Percentiles rank a stretch among this genome's conserved stretches.
Evolutionary conservation across 2,329 filamentous ascomycete species (phyloP).

Genomic region (Ophiocordyceps sinensis): DNA sequence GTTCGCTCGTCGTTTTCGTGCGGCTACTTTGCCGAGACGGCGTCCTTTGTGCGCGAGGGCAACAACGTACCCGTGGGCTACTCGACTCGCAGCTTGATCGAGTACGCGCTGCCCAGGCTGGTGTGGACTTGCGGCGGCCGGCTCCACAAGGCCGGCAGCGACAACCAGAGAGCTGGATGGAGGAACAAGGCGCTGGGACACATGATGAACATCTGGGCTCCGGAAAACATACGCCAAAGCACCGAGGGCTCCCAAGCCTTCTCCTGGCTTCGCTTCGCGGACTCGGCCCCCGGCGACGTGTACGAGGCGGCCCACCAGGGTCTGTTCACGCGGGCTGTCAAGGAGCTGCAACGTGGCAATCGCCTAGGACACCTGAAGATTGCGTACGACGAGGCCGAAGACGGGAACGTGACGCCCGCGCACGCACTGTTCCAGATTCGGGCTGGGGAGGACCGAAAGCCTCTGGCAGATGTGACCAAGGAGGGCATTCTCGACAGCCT

Average conservation of each 20-base stretch:
- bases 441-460: conserved; percentile 49
- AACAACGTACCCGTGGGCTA: conserved; percentile 67
- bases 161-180: conserved; percentile 69
- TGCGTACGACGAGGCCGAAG: conserved; percentile 53
- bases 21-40: conserved; percentile 85
- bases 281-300: conserved; percentile 59
- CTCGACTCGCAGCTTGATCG: conserved; percentile 73
- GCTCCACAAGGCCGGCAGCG: conserved; percentile 55
- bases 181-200: conserved; percentile 61
- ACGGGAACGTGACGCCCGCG: conserved; percentile 49
- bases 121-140: conserved; percentile 73
- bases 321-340: conserved; percentile 59
- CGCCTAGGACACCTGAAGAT: conserved; percentile 53
- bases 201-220: conserved; percentile 81
- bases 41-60: conserved; percentile 86
- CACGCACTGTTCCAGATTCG: conserved; percentile 75
- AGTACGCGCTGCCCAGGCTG: conserved; percentile 68
- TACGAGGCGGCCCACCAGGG: conserved; percentile 54
- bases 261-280: conserved; percentile 80
- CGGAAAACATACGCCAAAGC: conserved; percentile 59
- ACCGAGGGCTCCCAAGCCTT: conserved; percentile 51
- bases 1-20: conserved; percentile 75
- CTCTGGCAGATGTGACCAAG: conserved; percentile 52
- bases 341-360: conserved; percentile 38
- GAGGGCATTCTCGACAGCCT: conserved; percentile 62